Evolutionary conservation across 768 basidiomycete genomes (phyloP), one percentile per base, ranked within the genome.

Genomic region (Amanita rimosa): DNA sequence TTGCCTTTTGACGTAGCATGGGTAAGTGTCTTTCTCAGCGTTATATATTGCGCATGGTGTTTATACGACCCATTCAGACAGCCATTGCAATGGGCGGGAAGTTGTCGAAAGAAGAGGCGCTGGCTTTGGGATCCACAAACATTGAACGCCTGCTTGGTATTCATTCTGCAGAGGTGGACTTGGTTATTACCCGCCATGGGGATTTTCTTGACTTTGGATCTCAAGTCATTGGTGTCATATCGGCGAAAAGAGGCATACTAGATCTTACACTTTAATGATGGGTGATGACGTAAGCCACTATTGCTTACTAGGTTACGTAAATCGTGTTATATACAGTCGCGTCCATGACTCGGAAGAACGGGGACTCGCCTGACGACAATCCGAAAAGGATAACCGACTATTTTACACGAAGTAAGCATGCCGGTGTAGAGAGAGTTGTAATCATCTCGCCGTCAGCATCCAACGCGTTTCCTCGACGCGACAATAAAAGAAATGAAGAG

Each of bases 1-100:
- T 72, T 84, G 8, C 76, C 84, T 13, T 86, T 91, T 54, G 90
- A 95, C 54, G 64, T 79, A 26, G 85, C 78, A 37, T 94, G 92
- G 91, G 86, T 83, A 53, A 55, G 78, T 67, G 16, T 45, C 34
- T 14, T 43, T n/a, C 22, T 52, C 42, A 13, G 11, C 26, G 14
- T 37, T 44, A 48, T 35, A 9, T 9, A 14, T 44, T 22, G 13
- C 11, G 31, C 19, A 13, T 40, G 17, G 48, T 48, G 13, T 11
- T 41, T 2, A 11, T 17, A 44, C 16, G 11, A 29, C 14, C 21
- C 49, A 13, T 45, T 44, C 34, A 76, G 75, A 67, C 71, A 38
- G 67, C 72, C 0, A 67, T 75, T 19, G 72, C 72, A 56, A 60
- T 66, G 19, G 68, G 66, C 2, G 67, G 67, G 6, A 57, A 56